Evolutionary conservation across 2,329 filamentous ascomycete species (phyloP), one percentile per base, ranked within the genome.

Genomic region (Pseudogymnoascus sp.): DNA sequence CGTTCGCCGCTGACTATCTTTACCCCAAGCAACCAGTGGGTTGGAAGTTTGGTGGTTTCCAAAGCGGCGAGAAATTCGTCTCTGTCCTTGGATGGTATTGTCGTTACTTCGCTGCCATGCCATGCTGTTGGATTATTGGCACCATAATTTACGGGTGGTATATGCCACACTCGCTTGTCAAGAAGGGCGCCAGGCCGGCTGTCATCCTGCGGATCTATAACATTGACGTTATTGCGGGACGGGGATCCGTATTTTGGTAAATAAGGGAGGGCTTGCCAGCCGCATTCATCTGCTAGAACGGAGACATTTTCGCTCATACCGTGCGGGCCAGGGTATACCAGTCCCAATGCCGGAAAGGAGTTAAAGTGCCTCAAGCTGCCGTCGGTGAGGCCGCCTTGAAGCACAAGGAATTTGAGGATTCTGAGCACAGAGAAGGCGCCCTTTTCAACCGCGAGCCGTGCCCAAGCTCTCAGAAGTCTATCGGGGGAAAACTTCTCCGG

Each of bases 401-500:
- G 67, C 34, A 68, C 64, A 65, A 70, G 67, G 2, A 74, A 65
- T 47, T 64, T 70, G 32, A 74, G 60, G 14, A 73, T 66, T 60
- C 70, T 64, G 43, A 74, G 59, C 7, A 71, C 65, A 2, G 63
- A 61, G 30, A 74, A 73, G 2, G 65, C 65, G 1, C 64, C 66
- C 6, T 67, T 62, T 16, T 67, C 64, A 8, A 57, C 34, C 9
- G 69, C 70, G 39, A 65, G 63, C 35, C 65, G 47, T 47, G 65
- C 63, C 71, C 71, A 74, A 8, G 70, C 65, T 60, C 69, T 65
- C n/a, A 74, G 50, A 6, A 73, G 43, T 30, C 66, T 62, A 63
- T 73, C 70, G 50, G 43, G 30, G 14, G 25, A 39, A 41, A 43
- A 22, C n/a, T 7, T 20, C 30, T 43, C 12, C 8, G n/a, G 20